These are phyloP conservation scores for Coriolopsis trogii DNA, from an alignment of 1,284 basidiomycete species.

Conservation along the genomic window DNA sequence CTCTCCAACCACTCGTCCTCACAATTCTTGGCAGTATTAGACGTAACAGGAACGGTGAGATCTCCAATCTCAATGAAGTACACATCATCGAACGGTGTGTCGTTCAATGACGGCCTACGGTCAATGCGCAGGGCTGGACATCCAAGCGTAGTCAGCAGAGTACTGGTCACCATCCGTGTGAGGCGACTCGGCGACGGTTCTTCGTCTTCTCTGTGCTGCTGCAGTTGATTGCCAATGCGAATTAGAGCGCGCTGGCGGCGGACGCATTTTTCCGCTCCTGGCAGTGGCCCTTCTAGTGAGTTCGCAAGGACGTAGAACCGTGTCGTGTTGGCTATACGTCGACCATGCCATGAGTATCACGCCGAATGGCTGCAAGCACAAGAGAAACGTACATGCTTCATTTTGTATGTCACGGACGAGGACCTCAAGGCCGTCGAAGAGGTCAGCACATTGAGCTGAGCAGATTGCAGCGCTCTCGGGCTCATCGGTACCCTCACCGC, in stretches of 20 bases:
- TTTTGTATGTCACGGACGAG: slow-evolving; percentile 66
- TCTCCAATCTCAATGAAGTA: slow-evolving; percentile 47
- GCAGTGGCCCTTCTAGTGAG: slow-evolving; percentile 30
- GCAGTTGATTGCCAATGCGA: slow-evolving; percentile 34
- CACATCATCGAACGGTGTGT: slow-evolving; percentile 55
- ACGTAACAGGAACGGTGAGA: slow-evolving; percentile 15
- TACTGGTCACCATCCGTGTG: slow-evolving; percentile 30
- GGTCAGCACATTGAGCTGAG: slow-evolving; percentile 59
- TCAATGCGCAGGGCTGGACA: slow-evolving; percentile 55
- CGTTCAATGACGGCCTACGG: slow-evolving; percentile 55
- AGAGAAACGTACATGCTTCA: slow-evolving; percentile 48
- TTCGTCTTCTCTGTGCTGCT: slow-evolving; percentile 4
- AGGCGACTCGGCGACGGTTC: slow-evolving; percentile 23
- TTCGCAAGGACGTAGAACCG: slow-evolving; percentile 61
- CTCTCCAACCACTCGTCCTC: slow-evolving; percentile 31
- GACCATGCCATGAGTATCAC: slow-evolving; percentile 5
- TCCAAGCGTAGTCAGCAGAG: slow-evolving; percentile 36
- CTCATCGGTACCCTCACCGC: slow-evolving; percentile 36
- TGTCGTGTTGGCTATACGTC: slow-evolving; percentile 57
- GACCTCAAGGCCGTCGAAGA: slow-evolving; percentile 61
- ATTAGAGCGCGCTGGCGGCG: slow-evolving; percentile 42
- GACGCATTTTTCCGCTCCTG: slow-evolving; percentile 16
- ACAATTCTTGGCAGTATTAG: slow-evolving; percentile 1
- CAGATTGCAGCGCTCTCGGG: slow-evolving; percentile 69
- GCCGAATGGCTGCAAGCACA: too few relatives aligned